These are phyloP conservation scores for Cercophora newfieldiana DNA, from an alignment of 495 filamentous ascomycete genomes.

Conservation along the genomic window DNA sequence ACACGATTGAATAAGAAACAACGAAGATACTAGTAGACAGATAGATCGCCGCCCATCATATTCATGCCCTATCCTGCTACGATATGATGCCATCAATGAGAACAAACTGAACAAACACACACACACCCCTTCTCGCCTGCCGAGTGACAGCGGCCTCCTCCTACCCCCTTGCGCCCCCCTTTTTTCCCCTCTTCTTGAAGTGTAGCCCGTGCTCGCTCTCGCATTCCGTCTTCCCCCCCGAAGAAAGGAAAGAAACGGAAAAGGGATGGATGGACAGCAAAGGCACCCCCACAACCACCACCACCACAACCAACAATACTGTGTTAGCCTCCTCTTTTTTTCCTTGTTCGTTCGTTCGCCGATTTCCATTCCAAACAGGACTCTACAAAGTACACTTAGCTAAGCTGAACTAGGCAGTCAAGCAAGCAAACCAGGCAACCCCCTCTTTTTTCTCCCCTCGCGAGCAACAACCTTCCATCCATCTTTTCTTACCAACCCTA, in stretches of 20 bases:
- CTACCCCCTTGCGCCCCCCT: not conserved
- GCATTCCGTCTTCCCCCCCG: not conserved
- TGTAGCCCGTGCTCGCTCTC: not conserved
- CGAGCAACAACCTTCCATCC: not conserved
- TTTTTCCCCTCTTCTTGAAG: not conserved
- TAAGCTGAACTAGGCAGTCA: not conserved
- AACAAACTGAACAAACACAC: not conserved
- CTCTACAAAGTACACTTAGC: too few species aligned
- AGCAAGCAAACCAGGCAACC: too few species aligned
- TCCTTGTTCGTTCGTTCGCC: not conserved
- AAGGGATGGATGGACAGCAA: too few species aligned
- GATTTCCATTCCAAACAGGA: not conserved
- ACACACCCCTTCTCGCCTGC: not conserved
- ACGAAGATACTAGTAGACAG: not conserved
- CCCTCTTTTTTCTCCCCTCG: not conserved
- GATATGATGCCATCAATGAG: not conserved
- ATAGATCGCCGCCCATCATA: not conserved
- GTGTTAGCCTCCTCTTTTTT: not conserved
- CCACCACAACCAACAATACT: not conserved
- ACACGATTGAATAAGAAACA: not conserved
- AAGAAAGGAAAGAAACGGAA: not conserved
- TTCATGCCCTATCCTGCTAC: not conserved
- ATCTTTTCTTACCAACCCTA: not conserved
- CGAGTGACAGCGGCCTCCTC: not conserved
- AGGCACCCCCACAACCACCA: slow-evolving; percentile 2